Base-by-base conservation (phyloP, 2,329 filamentous ascomycete species). In the Colletotrichum liriopes region DNA sequence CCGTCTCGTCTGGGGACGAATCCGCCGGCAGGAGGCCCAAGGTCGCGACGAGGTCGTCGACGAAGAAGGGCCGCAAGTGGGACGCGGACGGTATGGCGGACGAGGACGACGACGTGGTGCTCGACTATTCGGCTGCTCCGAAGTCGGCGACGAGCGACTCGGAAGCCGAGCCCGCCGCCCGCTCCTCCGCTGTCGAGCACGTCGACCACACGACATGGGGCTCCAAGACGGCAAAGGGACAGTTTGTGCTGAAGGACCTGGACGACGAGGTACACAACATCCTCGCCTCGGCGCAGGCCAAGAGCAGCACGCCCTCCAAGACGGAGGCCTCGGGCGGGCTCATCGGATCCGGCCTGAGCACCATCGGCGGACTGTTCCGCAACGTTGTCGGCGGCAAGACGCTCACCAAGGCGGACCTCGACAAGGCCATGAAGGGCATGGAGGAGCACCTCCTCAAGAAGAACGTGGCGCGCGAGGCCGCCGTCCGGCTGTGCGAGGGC, bases 311-410 rank as follows among this genome's bases (percentile, higher is more conserved):
- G 1, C 75, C 83, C 20, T n/a, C 85, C 2, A 86, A 87, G 63
- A 75, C 80, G 2, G 77, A 80, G 49, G 78, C 84, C 14, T 85
- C 88, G 23, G 85, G 86, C 20, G 93, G 94, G 0, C 84, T 98
- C 18, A 89, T 98, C 16, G 93, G 93, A 37, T 92, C 94, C 5
- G 91, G 95, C 67, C 87, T 98, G 69, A 94, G 91, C 79, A 93
- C 94, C 18, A 93, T 98, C 74, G 92, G 94, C 65, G 94, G 94
- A 23, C 89, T 98, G 68, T 98, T 99, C 86, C 91, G 94, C 75
- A 98, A 98, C 79, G 93, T 99, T 49, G 93, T 99, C 0, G 96
- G 96, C 66, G 96, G 97, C 74, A 98, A 98, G 86, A 94, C 93
- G 0, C 85, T 99, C 78, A 97, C 94, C 1, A 94, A 95, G 81